Conservation (phyloP, 371 early-diverging fungal genomes). For the Circinella minor region DNA sequence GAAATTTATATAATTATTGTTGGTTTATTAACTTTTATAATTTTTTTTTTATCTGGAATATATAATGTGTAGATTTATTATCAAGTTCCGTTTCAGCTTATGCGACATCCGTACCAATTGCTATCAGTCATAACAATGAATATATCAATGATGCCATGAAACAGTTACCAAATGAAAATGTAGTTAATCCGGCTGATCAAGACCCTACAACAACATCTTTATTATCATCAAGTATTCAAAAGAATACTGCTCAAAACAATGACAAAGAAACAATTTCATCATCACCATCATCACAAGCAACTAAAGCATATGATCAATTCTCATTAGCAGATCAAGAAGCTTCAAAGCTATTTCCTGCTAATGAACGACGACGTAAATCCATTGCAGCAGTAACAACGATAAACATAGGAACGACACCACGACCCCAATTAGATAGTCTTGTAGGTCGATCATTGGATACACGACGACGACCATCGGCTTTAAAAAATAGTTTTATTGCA, state of each 20-base stretch:
- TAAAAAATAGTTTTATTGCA: background rate
- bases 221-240: conserved; percentile 1
- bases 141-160: conserved; percentile 1
- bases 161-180: conserved; percentile 4
- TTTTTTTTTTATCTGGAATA: background rate
- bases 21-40: background rate
- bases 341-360: conserved; percentile 16
- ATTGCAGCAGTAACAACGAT: conserved; percentile 15
- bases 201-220: conserved; percentile 10
- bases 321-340: conserved; percentile 20
- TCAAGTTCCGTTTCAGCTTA: conserved; percentile 27
- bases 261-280: background rate
- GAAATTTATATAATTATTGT: background rate
- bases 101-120: conserved; percentile 36
- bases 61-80: conserved; percentile 7
- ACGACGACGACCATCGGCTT: conserved; percentile 1
- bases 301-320: conserved; percentile 17
- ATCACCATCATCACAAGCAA: background rate
- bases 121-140: conserved; percentile 21
- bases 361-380: conserved; percentile 23
- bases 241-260: conserved; percentile 6
- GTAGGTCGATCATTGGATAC: conserved; percentile 27
- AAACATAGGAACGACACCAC: conserved; percentile 4
- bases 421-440: conserved; percentile 18
- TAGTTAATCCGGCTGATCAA: conserved; percentile 23